A percentile compares a stretch with the other conserved stretches of the same genome.
These are phyloP conservation scores for Chaetomidium leptoderma DNA, from an alignment of 495 filamentous ascomycete species.

Conservation along the genomic window DNA sequence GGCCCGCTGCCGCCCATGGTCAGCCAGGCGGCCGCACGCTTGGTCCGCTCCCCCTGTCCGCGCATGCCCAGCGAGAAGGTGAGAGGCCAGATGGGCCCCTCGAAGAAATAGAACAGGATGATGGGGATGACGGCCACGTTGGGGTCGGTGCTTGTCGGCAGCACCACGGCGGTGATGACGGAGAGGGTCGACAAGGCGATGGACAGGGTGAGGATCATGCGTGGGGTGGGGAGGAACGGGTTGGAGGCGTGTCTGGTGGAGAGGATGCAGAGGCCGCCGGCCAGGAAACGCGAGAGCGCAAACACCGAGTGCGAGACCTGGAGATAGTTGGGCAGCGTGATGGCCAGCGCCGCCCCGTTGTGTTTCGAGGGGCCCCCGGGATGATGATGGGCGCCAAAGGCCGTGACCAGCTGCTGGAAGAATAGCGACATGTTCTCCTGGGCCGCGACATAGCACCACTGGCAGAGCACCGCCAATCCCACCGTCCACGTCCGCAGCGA, in stretches of 20 bases:
- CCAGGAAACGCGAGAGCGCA: slow-evolving; percentile 46
- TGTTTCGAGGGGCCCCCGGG: neutral
- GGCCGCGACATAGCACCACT: slow-evolving; percentile 70
- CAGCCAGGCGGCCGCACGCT: slow-evolving; percentile 61
- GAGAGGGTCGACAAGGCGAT: slow-evolving; percentile 44
- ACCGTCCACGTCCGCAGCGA: slow-evolving; percentile 46
- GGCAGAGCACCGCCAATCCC: slow-evolving; percentile 59
- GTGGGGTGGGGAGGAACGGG: slow-evolving; percentile 41
- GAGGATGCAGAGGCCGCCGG: slow-evolving; percentile 47
- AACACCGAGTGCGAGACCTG: slow-evolving; percentile 47
- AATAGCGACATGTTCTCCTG: slow-evolving; percentile 68
- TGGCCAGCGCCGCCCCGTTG: slow-evolving; percentile 20
- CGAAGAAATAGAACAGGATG: slow-evolving; percentile 62
- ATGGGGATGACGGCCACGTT: slow-evolving; percentile 22
- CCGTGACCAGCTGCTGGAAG: slow-evolving; percentile 49
- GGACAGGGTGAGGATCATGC: slow-evolving; percentile 50
- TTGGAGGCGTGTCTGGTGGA: slow-evolving; percentile 43
- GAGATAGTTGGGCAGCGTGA: slow-evolving; percentile 52
- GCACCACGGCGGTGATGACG: slow-evolving; percentile 46
- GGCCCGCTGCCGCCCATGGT: slow-evolving; percentile 64
- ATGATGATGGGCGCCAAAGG: slow-evolving; percentile 19
- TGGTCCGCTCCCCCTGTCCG: slow-evolving; percentile 65
- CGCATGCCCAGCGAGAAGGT: slow-evolving; percentile 66
- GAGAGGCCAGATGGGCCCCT: slow-evolving; percentile 66
- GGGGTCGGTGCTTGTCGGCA: slow-evolving; percentile 25